Base-by-base conservation (phyloP, 2,329 filamentous ascomycete genomes). In the Diaporthe eres region DNA sequence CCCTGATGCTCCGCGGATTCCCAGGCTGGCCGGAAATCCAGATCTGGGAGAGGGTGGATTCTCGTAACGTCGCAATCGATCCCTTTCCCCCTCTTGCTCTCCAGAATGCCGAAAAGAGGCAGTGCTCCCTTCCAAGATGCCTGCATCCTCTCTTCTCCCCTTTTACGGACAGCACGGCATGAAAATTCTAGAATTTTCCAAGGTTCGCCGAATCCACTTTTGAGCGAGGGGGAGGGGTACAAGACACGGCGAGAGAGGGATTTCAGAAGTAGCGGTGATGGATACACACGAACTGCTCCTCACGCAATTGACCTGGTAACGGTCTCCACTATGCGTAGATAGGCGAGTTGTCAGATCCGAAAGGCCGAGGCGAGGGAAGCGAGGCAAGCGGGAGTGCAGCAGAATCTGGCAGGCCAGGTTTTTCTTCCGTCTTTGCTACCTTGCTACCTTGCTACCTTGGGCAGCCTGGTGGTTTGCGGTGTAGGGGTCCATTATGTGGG, bases 161-260 rank as follows among this genome's bases (percentile, higher is more conserved):
- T 55, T 70, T 70, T 55, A 42, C 65, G 65, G 65, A 70, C 65
- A 70, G 65, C 49, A 55, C 65, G 65, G 65, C 65, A 70, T 70
- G 65, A 70, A 70, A 70, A 70, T 70, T 70, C 65, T 70, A 70
- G 65, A 70, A 70, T 70, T 70, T 70, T 70, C 65, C 65, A 70
- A 34, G 65, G 49, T 55, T 42, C 34, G 13, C 13, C 9, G 49
- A 70, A 70, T 42, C 65, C 65, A 70, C 65, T 70, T 70, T 70
- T 42, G 65, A 51, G 34, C 65, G 65, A 70, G 65, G 65, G 65
- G 31, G 47, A 15, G 8, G 47, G 34, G 31, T 9, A 42, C 31
- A 49, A 39, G 47, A 31, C 44, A 28, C 37, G 22, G 31, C 9
- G 22, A 31, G 15, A 39, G 49, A 55, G 47, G 65, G 34, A 70